phyloP scores from a whole-genome alignment of 2,329 filamentous ascomycete species.

The Diplodia seriata region DNA sequence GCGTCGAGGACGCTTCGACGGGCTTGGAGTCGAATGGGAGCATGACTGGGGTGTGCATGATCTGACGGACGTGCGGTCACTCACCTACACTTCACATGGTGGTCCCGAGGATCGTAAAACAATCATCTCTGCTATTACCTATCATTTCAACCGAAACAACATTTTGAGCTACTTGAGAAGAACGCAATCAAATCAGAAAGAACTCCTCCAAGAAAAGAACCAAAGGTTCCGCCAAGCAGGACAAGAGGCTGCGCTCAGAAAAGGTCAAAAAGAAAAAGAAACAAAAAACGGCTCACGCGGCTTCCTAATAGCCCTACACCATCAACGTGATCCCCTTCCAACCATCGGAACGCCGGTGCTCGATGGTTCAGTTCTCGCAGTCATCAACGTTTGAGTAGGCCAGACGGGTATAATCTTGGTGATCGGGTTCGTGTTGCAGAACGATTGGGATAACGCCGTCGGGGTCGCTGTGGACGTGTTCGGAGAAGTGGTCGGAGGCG shows the following conservation, averaged over 20 bases:
- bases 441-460: neutral
- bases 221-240: neutral
- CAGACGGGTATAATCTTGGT: constrained; percentile 13
- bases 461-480: neutral
- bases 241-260: neutral
- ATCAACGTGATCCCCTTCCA: neutral
- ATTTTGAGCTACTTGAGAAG: constrained; percentile 4
- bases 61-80: too few relatives aligned
- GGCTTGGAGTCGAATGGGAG: too few relatives aligned
- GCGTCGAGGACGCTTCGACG: too few relatives aligned
- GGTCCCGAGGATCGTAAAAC: too few relatives aligned
- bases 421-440: constrained; percentile 19
- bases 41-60: too few relatives aligned
- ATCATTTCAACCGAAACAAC: neutral
- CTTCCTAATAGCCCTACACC: neutral
- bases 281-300: neutral
- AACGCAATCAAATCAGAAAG: neutral
- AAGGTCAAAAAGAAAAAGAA: neutral
- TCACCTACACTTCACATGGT: too few relatives aligned
- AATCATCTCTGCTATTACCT: neutral
- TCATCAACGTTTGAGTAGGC: neutral
- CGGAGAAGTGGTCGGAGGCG: neutral
- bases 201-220: neutral
- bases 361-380: neutral
- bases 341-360: neutral